Conservation (phyloP, 495 filamentous ascomycete genomes). For the Xylaria grammica region DNA sequence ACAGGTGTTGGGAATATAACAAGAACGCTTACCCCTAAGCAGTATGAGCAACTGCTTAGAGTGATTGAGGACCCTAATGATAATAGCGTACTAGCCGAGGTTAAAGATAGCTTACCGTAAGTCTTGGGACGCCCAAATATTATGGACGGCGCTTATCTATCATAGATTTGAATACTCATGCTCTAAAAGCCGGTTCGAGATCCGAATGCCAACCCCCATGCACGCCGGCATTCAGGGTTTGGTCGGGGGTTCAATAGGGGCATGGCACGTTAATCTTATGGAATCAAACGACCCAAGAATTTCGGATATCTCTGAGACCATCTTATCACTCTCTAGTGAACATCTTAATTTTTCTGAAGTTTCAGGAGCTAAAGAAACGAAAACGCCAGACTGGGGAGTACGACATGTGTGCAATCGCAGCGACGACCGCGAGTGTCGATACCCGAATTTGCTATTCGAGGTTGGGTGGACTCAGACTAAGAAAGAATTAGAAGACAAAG, state of each 20-base stretch:
- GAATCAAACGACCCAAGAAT: not conserved
- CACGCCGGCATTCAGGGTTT: not conserved
- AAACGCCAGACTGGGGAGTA: constrained; percentile 5
- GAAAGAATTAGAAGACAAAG: not conserved
- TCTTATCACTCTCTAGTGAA: no score
- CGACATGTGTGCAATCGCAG: not conserved
- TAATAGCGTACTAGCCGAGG: not conserved
- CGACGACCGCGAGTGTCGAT: not conserved
- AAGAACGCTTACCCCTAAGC: not conserved
- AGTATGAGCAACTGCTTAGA: not conserved
- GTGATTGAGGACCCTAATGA: not conserved
- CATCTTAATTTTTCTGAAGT: no score
- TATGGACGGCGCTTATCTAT: not conserved
- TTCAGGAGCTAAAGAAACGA: not conserved
- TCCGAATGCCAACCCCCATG: not conserved
- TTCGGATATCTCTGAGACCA: not conserved
- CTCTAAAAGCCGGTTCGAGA: not conserved
- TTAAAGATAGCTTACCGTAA: not conserved
- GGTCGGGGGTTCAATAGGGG: not conserved
- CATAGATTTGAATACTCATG: not conserved
- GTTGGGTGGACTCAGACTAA: not conserved
- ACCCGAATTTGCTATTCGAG: constrained; percentile 1
- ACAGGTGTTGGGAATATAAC: not conserved
- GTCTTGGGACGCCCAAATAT: no score
- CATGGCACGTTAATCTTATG: not conserved